Percentiles rank a stretch among this genome's conserved stretches.
These are phyloP conservation scores for Clitopilus hobsonii DNA, from an alignment of 768 basidiomycete species.

Conservation along the genomic window DNA sequence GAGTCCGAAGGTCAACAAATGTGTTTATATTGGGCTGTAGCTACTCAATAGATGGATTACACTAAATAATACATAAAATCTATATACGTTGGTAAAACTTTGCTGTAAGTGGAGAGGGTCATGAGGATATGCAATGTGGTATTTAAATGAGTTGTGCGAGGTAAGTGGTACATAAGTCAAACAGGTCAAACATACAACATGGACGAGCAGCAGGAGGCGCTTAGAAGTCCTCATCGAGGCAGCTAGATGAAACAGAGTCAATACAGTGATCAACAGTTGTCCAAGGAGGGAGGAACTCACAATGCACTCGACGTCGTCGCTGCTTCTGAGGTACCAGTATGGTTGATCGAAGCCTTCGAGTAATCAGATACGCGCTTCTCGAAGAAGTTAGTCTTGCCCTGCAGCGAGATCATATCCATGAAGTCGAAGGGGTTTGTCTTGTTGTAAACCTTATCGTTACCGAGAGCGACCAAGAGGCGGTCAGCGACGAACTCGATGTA, in stretches of 20 bases:
- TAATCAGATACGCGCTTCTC: conserved; percentile 93
- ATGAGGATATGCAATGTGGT: neutral
- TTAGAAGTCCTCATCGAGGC: conserved; percentile 9
- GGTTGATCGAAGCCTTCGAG: conserved; percentile 61
- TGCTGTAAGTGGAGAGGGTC: neutral
- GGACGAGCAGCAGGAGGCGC: neutral
- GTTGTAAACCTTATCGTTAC: conserved; percentile 78
- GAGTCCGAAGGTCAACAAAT: neutral
- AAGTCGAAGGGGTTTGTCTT: conserved; percentile 85
- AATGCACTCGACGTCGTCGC: conserved; percentile 11
- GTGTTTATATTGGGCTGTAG: neutral
- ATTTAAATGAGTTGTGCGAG: neutral
- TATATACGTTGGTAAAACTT: neutral
- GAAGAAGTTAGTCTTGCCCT: conserved; percentile 97
- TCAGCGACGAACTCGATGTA: conserved; percentile 93
- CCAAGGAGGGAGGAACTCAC: neutral
- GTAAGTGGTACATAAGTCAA: neutral
- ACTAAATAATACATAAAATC: neutral
- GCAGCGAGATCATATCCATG: conserved; percentile 93
- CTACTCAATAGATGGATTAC: neutral
- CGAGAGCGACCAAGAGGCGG: conserved; percentile 78
- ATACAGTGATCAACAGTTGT: neutral
- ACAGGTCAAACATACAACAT: neutral
- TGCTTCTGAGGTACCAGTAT: conserved; percentile 9
- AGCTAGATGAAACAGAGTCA: neutral